Conservation (phyloP, 768 basidiomycete species). For the Boletellus emodensis region DNA sequence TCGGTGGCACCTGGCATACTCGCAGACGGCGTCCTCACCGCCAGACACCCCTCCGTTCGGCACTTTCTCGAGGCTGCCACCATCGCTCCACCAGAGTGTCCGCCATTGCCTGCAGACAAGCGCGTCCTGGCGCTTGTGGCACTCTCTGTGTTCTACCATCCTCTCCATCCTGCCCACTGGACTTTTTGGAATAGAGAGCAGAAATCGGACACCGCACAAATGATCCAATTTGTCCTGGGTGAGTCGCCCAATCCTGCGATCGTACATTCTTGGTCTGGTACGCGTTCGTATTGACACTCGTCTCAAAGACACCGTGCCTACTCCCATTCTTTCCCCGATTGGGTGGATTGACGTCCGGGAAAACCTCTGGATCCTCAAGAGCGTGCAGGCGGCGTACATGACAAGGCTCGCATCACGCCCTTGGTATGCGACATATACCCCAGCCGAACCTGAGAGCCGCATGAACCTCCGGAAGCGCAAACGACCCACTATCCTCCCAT, state of each 20-base stretch:
- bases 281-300: conserved; percentile 6
- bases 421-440: conserved; percentile 32
- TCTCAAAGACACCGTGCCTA: conserved; percentile 24
- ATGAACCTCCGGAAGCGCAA: conserved; percentile 35
- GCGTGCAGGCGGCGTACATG: conserved; percentile 29
- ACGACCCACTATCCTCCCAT: conserved; percentile 16
- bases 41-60: conserved; percentile 46
- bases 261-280: background rate
- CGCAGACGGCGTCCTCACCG: conserved; percentile 40
- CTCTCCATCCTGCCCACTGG: conserved; percentile 55
- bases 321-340: conserved; percentile 34
- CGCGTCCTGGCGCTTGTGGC: conserved; percentile 56
- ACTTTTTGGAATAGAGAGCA: conserved; percentile 58
- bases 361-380: conserved; percentile 33
- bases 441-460: conserved; percentile 27
- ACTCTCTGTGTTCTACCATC: conserved; percentile 53
- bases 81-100: conserved; percentile 40
- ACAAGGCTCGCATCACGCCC: conserved; percentile 20
- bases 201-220: conserved; percentile 45
- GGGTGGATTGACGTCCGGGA: conserved; percentile 32
- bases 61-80: conserved; percentile 41
- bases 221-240: conserved; percentile 54
- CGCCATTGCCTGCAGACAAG: conserved; percentile 35
- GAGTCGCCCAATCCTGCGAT: conserved; percentile 26
- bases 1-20: conserved; percentile 36